Evolutionary conservation across 768 basidiomycete genomes (phyloP), one percentile per base, ranked within the genome.

Genomic region (Piloderma croceum): DNA sequence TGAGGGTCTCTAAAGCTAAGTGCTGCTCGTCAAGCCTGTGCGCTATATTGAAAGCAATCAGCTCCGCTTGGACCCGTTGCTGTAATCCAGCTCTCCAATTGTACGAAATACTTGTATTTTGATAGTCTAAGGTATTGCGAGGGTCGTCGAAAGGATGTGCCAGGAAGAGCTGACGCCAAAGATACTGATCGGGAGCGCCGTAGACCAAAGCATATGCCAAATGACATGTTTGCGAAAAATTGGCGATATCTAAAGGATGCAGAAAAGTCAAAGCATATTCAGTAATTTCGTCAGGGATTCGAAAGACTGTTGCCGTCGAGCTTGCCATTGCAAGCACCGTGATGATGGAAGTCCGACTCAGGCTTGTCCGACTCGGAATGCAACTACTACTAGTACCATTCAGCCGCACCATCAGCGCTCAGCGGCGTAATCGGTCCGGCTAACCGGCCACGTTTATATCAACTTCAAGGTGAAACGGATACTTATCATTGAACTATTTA

Each of bases 101-200:
- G 38, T 53, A 50, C 12, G 38, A 42, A 21, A 42, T 33, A 18
- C 20, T 19, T 24, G 23, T 17, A 40, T 29, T 5, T 32, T 48
- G 38, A 31, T 44, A 36, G 17, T 47, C 44, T 36, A 43, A 24
- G n/a, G 62, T 52, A 31, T 54, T 42, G 12, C 75, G 65, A n/a
- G 81, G 81, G 50, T 82, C 75, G 53, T 88, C 86, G 56, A 84
- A 86, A 5, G 73, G 69, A 34, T 60, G 58, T 6, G 44, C 41
- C 27, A 82, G 71, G 58, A 81, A 85, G 38, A 86, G 64, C 38
- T 73, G 64, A 39, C 79, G 76, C 83, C 83, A 89, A 29, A 89
- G 69, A 52, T 76, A 74, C 34, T 73, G 71, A 59, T 82, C 78
- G 21, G 62, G 44, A 22, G 65, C 44, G 17, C 62, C 54, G 51